Evolutionary conservation across 495 filamentous ascomycete species (phyloP).

Genomic region (Aspergillus funiculosus): DNA sequence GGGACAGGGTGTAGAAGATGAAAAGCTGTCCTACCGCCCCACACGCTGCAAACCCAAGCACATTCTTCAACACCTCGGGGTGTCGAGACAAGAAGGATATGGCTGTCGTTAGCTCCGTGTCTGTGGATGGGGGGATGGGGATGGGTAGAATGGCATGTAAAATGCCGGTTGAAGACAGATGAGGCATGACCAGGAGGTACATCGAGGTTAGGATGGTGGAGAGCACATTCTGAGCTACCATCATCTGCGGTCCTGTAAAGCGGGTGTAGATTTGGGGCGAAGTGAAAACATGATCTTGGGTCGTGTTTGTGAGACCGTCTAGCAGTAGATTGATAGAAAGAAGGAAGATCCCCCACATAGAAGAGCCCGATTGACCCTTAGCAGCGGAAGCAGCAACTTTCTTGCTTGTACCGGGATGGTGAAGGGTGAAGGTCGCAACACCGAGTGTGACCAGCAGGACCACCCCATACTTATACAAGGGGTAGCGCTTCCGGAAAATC

Average conservation of each 20-base stretch:
- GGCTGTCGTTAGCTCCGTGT: conserved; percentile 71
- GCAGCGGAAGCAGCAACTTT: conserved; percentile 51
- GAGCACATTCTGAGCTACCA: conserved; percentile 94
- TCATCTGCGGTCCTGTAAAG: conserved; percentile 95
- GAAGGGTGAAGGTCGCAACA: conserved; percentile 90
- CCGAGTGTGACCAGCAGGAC: conserved; percentile 84
- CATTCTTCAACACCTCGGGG: conserved; percentile 74
- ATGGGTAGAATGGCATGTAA: conserved; percentile 63
- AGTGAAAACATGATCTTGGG: conserved; percentile 89
- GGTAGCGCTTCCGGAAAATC: conserved; percentile 83
- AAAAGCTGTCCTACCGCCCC: conserved; percentile 94
- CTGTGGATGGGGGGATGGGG: conserved; percentile 44
- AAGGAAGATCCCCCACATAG: conserved; percentile 72
- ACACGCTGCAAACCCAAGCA: conserved; percentile 85
- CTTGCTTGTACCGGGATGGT: conserved; percentile 67
- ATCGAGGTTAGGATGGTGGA: conserved; percentile 63
- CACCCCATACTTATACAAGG: conserved; percentile 93
- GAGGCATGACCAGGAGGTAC: conserved; percentile 75
- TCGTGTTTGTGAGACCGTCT: conserved; percentile 92
- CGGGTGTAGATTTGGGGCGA: conserved; percentile 54
- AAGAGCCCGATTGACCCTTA: conserved; percentile 47
- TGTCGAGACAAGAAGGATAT: conserved; percentile 70
- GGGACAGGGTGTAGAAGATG: conserved; percentile 92
- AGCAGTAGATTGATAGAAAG: conserved; percentile 90
- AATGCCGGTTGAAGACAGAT: conserved; percentile 59